Conservation (phyloP, 192 early-diverging fungal species). For the Backusella luteola region DNA sequence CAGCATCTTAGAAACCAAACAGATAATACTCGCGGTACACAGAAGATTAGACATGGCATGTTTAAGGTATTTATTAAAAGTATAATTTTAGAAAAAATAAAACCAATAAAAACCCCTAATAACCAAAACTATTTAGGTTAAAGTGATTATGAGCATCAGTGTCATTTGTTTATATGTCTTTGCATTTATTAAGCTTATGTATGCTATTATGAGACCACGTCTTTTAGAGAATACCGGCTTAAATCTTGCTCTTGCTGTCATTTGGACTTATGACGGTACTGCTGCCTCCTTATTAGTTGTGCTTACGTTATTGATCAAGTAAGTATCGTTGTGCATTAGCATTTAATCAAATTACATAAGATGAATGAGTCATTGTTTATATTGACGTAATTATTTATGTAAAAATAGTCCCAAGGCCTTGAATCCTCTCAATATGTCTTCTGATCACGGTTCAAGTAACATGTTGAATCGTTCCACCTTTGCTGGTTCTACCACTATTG, state of each 20-base stretch:
- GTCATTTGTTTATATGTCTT: slow-evolving; percentile 5
- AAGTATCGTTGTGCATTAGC: neutral
- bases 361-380: neutral
- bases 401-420: neutral
- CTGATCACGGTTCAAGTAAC: neutral
- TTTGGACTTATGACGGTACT: slow-evolving; percentile 15
- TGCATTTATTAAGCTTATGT: slow-evolving; percentile 3
- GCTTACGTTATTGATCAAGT: slow-evolving; percentile 3
- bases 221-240: neutral
- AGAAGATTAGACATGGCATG: slow-evolving; percentile 15
- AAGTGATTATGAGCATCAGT: slow-evolving; percentile 6
- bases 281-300: neutral
- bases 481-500: neutral
- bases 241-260: neutral
- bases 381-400: neutral
- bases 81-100: neutral
- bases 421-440: neutral
- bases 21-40: neutral
- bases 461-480: neutral
- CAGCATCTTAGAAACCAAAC: slow-evolving; percentile 2
- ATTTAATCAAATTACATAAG: neutral
- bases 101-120: neutral
- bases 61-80: slow-evolving; percentile 19
- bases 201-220: neutral
- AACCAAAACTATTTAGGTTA: slow-evolving; percentile 16